Base-by-base conservation (phyloP, 257 asterid species). In the Nicotiana otophora region DNA sequence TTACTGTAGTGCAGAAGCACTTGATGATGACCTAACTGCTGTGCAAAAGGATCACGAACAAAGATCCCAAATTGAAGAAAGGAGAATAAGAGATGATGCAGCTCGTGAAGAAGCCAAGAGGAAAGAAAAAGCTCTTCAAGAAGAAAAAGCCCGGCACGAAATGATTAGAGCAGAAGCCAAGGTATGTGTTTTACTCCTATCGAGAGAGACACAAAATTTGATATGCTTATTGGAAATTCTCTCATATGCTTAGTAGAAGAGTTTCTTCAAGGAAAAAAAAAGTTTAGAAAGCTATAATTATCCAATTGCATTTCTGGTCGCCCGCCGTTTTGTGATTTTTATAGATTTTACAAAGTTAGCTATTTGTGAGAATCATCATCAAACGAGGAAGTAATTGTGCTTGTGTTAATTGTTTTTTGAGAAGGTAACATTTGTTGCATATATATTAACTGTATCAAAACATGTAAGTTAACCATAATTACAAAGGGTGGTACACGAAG, bases 21-120 rank as follows among this genome's bases (percentile, higher is more conserved):
- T 96, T 81, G 99, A 94, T 90, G 90, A 90, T 89, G 96, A 91
- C 87, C 90, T 96, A 62, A 94, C 97, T 78, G 91, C 90, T 64
- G 90, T 94, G 67, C 99, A 96, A 81, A 90, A 97, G 88, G 97
- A 96, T 88, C 98, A 91, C 74, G 96, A 91, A 78, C 98, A 94
- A 85, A 88, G 87, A 78, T 93, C 96, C 82, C 99, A 92, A 89
- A 85, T 93, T 53, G 98, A 96, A 90, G 99, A 93, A 87, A 94
- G 90, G 90, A 89, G 82, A 89, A 89, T 96, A 85, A 89, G 95
- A 85, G 99, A 96, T 86, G 99, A 92, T 83, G 95, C 96, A 31
- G 91, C 95, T 84, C 94, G 95, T 69, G 98, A 89, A 87, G 99
- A 94, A 88, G 94, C 94, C 85, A 92, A 88, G 88, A 91, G 94